Conservation (phyloP, 108 stramenopile genomes). For the Pseudonitzschia delicatissima region DNA sequence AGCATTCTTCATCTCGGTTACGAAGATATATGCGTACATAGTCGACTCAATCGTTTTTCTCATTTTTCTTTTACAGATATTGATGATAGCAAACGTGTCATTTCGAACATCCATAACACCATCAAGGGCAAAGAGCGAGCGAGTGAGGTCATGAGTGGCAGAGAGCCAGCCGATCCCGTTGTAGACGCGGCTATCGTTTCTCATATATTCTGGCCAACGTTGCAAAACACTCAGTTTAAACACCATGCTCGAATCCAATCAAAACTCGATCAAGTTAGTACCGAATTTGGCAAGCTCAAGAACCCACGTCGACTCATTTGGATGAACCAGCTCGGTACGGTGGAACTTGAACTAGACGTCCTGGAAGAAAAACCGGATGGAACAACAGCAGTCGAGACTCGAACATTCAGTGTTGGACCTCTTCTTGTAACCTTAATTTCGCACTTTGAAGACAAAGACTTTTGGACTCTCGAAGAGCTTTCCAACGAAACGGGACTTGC, state of each 20-base stretch:
- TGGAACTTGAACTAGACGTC: slow-evolving; percentile 90
- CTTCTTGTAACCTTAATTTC: slow-evolving; percentile 89
- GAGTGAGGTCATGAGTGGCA: not conserved
- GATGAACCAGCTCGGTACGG: slow-evolving; percentile 84
- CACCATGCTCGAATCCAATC: slow-evolving; percentile 79
- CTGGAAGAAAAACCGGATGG: slow-evolving; percentile 58
- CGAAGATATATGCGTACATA: no score
- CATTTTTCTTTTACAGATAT: slow-evolving; percentile 49
- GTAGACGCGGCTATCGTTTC: slow-evolving; percentile 89
- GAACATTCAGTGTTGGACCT: slow-evolving; percentile 82
- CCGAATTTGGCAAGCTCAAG: slow-evolving; percentile 82
- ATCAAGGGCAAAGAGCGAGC: slow-evolving; percentile 38
- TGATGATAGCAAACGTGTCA: slow-evolving; percentile 93
- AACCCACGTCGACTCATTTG: slow-evolving; percentile 90
- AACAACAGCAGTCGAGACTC: slow-evolving; percentile 40
- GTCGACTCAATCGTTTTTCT: not conserved
- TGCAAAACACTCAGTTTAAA: slow-evolving; percentile 75
- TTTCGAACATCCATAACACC: slow-evolving; percentile 70
- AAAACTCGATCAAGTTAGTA: slow-evolving; percentile 63
- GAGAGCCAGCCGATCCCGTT: slow-evolving; percentile 24
- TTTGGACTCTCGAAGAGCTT: slow-evolving; percentile 73
- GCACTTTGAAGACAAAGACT: slow-evolving; percentile 81
- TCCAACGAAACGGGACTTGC: slow-evolving; percentile 68
- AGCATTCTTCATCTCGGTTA: no score
- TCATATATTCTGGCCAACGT: slow-evolving; percentile 96